phyloP scores from a whole-genome alignment of 2,329 filamentous ascomycete genomes.

The Aspergillus clavatus region DNA sequence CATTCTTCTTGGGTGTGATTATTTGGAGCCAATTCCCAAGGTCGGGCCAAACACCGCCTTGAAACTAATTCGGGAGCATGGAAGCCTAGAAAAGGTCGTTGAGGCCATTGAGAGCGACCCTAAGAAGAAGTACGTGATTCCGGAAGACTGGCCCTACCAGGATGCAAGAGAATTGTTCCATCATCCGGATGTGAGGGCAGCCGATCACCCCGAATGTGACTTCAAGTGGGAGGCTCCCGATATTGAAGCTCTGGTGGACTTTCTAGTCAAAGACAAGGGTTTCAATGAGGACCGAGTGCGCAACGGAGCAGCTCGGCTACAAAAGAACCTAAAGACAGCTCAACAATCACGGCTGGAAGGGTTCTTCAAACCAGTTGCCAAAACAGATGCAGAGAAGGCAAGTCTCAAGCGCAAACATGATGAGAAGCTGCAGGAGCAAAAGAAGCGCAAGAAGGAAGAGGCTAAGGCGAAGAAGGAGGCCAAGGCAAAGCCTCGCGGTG shows the following conservation, averaged over 20 bases:
- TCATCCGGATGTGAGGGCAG: constrained; percentile 77
- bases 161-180: constrained; percentile 91
- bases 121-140: constrained; percentile 75
- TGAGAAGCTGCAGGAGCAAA: constrained; percentile 84
- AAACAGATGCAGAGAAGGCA: constrained; percentile 80
- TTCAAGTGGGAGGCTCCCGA: constrained; percentile 98
- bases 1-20: constrained; percentile 95
- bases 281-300: constrained; percentile 95
- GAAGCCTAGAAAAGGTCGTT: constrained; percentile 79
- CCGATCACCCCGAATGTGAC: constrained; percentile 82
- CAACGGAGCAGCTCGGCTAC: constrained; percentile 67
- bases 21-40: constrained; percentile 93
- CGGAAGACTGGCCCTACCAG: constrained; percentile 94
- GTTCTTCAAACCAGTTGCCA: constrained; percentile 91
- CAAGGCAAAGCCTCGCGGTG: constrained; percentile 78
- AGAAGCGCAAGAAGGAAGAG: constrained; percentile 91
- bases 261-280: constrained; percentile 87
- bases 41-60: constrained; percentile 87
- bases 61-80: constrained; percentile 90
- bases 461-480: constrained; percentile 92
- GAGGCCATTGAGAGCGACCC: constrained; percentile 70
- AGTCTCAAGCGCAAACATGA: constrained; percentile 88
- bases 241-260: constrained; percentile 81
- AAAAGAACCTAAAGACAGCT: constrained; percentile 85
- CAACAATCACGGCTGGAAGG: constrained; percentile 91